phyloP scores from a whole-genome alignment of 2,329 filamentous ascomycete species.

The Meredithiella fracta region DNA sequence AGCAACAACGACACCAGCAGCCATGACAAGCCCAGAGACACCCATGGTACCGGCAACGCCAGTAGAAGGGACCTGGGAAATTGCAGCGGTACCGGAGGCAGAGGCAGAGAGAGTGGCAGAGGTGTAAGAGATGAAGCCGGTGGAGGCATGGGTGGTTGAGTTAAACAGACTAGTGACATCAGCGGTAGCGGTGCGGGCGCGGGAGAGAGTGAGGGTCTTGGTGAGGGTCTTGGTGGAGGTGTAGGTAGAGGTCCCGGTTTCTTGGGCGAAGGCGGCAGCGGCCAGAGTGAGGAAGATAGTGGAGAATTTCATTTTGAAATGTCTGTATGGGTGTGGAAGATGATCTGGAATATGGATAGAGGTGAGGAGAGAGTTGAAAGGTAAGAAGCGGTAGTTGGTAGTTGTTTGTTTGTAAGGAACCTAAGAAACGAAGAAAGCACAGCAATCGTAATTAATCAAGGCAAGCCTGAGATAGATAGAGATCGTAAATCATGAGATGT shows the following conservation, averaged over 20 bases:
- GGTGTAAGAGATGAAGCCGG: conserved; percentile 19
- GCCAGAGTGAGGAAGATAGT: conserved; percentile 35
- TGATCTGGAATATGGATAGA: not conserved
- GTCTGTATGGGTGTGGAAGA: not conserved
- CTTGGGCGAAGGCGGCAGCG: conserved; percentile 30
- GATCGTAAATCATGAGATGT: too few species aligned
- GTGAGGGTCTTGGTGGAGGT: conserved; percentile 36
- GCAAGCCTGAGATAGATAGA: not conserved
- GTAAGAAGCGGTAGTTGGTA: not conserved
- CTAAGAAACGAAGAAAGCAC: not conserved
- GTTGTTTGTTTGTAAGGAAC: not conserved
- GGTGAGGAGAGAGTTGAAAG: not conserved
- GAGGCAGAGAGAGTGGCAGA: conserved; percentile 17
- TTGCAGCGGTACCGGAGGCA: conserved; percentile 21
- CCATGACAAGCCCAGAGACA: conserved; percentile 29
- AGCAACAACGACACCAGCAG: conserved; percentile 33
- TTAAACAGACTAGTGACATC: conserved; percentile 19
- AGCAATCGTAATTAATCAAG: not conserved
- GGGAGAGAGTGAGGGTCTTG: conserved; percentile 35
- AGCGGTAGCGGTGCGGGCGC: conserved; percentile 25
- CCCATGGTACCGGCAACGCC: conserved; percentile 28
- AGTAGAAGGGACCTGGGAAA: conserved; percentile 21
- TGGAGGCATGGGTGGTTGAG: conserved; percentile 20
- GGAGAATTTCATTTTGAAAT: conserved; percentile 24
- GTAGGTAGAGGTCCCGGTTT: conserved; percentile 26